Evolutionary conservation across 2,329 filamentous ascomycete species (phyloP), one percentile per base, ranked within the genome.

Genomic region (Ceratocystiopsis brevicomis): DNA sequence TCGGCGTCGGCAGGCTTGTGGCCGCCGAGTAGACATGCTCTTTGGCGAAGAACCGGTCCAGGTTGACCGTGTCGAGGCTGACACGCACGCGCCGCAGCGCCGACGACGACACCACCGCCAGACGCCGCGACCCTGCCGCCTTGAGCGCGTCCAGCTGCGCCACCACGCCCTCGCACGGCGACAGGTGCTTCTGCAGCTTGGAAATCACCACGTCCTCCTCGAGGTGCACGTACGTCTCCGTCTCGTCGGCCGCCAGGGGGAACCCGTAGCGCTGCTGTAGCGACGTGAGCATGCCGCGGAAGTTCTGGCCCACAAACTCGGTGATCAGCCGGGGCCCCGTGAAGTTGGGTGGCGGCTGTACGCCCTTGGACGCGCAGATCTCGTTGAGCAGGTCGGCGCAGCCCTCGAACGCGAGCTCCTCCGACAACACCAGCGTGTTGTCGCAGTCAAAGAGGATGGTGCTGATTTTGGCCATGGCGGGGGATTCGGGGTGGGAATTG

Each of bases 251-350:
- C 21, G 61, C 53, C 62, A 94, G 73, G 43, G 69, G 63, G 62
- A 93, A 88, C 61, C 69, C 67, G 68, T 83, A 77, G 61, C 81
- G 79, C 59, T 75, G 65, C 61, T 86, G 77, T 48, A 94, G 74
- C 48, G 74, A 76, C 46, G 67, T 61, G 63, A 93, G 78, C 83
- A 93, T 93, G 62, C 84, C 83, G 52, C 85, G 83, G 72, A 93
- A 94, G 71, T 92, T 93, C 60, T 90, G 81, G 54, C 87, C 86
- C 53, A 94, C 84, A 55, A 92, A 94, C 64, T 93, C 82, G 53
- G 69, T 66, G 63, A 93, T 82, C 50, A 94, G 77, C 47, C 76
- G 69, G 40, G 78, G 73, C 55, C 81, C 81, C 4, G 81, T 86
- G 67, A 92, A 94, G 57, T 44, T 39, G 17, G 49, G 48, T 71